Evolutionary conservation across 2,329 filamentous ascomycete genomes (phyloP), one percentile per base, ranked within the genome.

Genomic region (Aspergillus fischeri): DNA sequence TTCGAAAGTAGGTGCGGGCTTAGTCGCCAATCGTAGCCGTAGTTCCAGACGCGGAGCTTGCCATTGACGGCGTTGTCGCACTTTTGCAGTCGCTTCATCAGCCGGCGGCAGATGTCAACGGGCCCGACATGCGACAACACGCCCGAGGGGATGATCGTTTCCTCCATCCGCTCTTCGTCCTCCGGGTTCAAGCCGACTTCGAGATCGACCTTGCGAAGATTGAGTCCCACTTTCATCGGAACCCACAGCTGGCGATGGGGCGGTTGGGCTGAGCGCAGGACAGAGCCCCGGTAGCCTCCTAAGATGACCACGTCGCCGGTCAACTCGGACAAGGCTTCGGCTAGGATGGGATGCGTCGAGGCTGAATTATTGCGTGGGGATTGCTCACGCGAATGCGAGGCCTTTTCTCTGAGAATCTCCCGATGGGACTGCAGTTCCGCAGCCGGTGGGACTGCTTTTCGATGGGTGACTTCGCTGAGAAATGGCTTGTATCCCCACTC

Each of bases 71-170:
- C 86, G 66, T 95, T 95, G 11, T 91, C 86, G 63, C 85, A 90
- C 32, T 87, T 86, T 51, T 85, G 82, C 21, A 96, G 74, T 55
- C 88, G 86, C 69, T 90, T 92, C 73, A 97, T 86, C 1, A 97
- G 78, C 42, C 91, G 85, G 57, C 86, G 87, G 4, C 90, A 91
- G 57, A 97, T 92, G 71, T 97, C 93, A 44, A 97, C 89, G 0
- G 92, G 92, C 0, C 93, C 93, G 60, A 97, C 91, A 67, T 96
- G 87, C 48, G 91, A 88, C n/a, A 97, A 80, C 85, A 96, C 95
- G 7, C 92, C 92, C 2, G 87, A 91, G 0, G 92, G 82, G 52
- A 92, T 88, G 58, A 97, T 91, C n/a, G 80, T 86, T 57, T 95
- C 83, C 62, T 89, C 86, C 86, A 94, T 94, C 4, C 78, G 82